Conservation (phyloP, 306 rosid species). For the Sophora flavescens region DNA sequence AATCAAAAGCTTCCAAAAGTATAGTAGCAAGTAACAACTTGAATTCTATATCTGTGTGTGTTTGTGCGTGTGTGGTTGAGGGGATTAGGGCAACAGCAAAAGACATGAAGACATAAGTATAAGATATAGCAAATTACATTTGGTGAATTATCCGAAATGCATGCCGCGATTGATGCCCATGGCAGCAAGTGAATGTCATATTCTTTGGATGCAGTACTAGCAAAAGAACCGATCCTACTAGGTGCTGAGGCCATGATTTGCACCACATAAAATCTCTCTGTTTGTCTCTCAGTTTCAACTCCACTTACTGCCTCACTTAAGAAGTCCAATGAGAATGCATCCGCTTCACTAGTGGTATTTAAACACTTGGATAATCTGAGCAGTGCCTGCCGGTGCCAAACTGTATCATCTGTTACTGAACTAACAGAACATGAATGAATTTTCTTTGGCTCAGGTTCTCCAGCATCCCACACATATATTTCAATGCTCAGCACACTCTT, state of each 20-base stretch:
- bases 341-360: conserved; percentile 65
- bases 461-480: conserved; percentile 82
- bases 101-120: conserved; percentile 44
- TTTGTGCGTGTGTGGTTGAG: not conserved
- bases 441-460: conserved; percentile 72
- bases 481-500: conserved; percentile 79
- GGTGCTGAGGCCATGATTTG: conserved; percentile 87
- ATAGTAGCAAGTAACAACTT: conserved; percentile 27
- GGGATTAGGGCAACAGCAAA: conserved; percentile 24
- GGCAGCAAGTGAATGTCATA: conserved; percentile 97
- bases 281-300: conserved; percentile 63
- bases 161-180: conserved; percentile 96
- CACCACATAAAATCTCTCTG: conserved; percentile 79
- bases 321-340: conserved; percentile 74
- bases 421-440: conserved; percentile 81
- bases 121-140: conserved; percentile 67
- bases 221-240: conserved; percentile 89
- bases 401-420: conserved; percentile 62
- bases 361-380: conserved; percentile 73
- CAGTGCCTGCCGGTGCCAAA: conserved; percentile 86
- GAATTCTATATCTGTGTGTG: conserved; percentile 11
- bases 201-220: conserved; percentile 86
- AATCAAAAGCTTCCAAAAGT: conserved; percentile 37
- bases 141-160: conserved; percentile 72
- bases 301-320: conserved; percentile 69